Percentiles rank a stretch among this genome's conserved stretches.
These are phyloP conservation scores for Leccinum ochraceum DNA, from an alignment of 768 basidiomycete species.

Conservation along the genomic window DNA sequence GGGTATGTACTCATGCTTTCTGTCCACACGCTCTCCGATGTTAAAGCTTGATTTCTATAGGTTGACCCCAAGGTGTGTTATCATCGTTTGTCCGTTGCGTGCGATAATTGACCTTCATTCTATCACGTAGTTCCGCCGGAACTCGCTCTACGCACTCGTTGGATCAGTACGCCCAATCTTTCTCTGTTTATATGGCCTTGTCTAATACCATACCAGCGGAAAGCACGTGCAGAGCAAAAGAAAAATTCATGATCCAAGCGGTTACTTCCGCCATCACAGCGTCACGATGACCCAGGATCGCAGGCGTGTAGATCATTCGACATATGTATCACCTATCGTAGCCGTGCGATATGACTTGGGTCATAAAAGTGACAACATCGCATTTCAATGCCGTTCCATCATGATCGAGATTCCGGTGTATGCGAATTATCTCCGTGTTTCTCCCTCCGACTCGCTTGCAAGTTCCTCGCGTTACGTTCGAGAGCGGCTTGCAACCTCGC, in stretches of 20 bases:
- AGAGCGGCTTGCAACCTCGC: conserved; percentile 66
- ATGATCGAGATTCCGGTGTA: conserved; percentile 20
- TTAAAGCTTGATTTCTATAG: conserved; percentile 37
- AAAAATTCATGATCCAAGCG: conserved; percentile 38
- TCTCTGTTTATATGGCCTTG: neutral
- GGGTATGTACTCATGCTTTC: conserved; percentile 60
- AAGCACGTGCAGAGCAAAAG: conserved; percentile 65
- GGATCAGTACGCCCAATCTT: conserved; percentile 62
- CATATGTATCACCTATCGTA: conserved; percentile 26
- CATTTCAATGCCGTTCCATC: conserved; percentile 6
- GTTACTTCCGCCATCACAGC: neutral
- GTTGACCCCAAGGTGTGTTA: conserved; percentile 75
- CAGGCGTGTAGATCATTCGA: conserved; percentile 12
- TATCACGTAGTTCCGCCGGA: conserved; percentile 73
- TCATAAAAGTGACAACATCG: conserved; percentile 11
- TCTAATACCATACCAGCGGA: conserved; percentile 45
- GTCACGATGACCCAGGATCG: conserved; percentile 4
- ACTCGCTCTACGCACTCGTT: conserved; percentile 66
- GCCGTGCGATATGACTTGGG: conserved; percentile 20
- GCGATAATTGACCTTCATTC: conserved; percentile 4
- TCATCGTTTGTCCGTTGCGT: neutral
- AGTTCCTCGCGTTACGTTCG: conserved; percentile 42
- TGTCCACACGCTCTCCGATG: conserved; percentile 1
- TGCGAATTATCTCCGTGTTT: conserved; percentile 23
- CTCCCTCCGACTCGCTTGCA: conserved; percentile 31